phyloP scores from a whole-genome alignment of 768 basidiomycete genomes.

The Pisolithus sp. region DNA sequence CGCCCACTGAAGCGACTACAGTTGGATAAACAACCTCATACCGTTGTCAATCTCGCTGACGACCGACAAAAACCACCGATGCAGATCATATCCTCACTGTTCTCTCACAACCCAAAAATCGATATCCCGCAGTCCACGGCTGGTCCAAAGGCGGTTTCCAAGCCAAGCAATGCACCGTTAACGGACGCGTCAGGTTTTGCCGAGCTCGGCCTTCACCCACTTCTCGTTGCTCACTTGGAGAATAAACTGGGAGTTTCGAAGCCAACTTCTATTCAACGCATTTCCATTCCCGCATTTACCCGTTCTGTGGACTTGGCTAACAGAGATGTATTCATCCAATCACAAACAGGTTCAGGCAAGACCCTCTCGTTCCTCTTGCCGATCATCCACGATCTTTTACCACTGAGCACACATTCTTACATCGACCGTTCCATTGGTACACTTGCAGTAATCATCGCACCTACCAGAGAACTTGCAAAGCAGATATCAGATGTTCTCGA shows the following conservation, averaged over 20 bases:
- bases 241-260: slow-evolving; percentile 76
- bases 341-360: slow-evolving; percentile 96
- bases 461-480: slow-evolving; percentile 92
- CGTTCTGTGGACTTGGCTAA: slow-evolving; percentile 31
- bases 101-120: slow-evolving; percentile 75
- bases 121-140: slow-evolving; percentile 32
- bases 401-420: slow-evolving; percentile 81
- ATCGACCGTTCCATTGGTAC: slow-evolving; percentile 95
- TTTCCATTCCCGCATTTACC: slow-evolving; percentile 60
- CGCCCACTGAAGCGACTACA: slow-evolving; percentile 47
- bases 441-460: slow-evolving; percentile 88
- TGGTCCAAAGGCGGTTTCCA: slow-evolving; percentile 21
- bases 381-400: slow-evolving; percentile 90
- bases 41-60: slow-evolving; percentile 15
- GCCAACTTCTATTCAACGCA: slow-evolving; percentile 88
- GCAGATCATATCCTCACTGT: slow-evolving; percentile 84
- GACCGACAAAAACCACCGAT: slow-evolving; percentile 28
- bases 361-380: slow-evolving; percentile 91
- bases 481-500: slow-evolving; percentile 97
- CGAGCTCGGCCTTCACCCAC: slow-evolving; percentile 77
- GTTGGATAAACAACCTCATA: slow-evolving; percentile 16
- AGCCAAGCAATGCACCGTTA: slow-evolving; percentile 82
- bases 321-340: slow-evolving; percentile 88
- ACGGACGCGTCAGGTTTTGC: slow-evolving; percentile 69
- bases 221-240: slow-evolving; percentile 71